Conservation (phyloP, 306 rosid species). For the Fragaria vesca region DNA sequence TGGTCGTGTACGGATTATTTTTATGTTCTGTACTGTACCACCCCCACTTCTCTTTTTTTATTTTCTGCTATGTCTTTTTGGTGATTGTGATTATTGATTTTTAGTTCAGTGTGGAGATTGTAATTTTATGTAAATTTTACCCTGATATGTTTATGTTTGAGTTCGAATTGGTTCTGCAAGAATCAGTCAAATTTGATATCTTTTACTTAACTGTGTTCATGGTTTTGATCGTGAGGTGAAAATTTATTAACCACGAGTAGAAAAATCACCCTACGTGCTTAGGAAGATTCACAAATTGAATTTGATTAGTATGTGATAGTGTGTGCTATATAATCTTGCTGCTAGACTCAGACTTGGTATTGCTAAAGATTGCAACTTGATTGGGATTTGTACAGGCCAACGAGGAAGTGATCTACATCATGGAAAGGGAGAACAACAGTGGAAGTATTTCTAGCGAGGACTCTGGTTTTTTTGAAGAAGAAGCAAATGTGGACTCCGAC, state of each 20-base stretch:
- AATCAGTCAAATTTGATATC: not conserved
- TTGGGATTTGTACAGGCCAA: not conserved
- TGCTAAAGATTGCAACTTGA: not conserved
- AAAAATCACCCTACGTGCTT: not conserved
- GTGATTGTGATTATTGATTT: not conserved
- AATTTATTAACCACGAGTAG: not conserved
- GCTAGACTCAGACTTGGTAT: not conserved
- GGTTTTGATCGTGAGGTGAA: not conserved
- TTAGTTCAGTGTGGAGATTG: not conserved
- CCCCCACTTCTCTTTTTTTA: not conserved
- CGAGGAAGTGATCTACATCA: not conserved
- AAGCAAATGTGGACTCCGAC: not conserved
- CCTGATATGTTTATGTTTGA: not conserved
- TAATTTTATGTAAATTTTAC: not conserved
- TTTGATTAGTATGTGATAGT: not conserved
- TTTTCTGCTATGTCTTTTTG: not conserved
- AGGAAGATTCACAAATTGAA: not conserved
- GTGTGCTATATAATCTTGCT: not conserved
- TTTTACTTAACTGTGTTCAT: not conserved
- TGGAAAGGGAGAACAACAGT: not conserved
- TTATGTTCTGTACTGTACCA: not conserved
- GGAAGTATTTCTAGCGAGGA: not conserved
- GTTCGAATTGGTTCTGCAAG: not conserved
- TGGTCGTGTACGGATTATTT: conserved; percentile 1
- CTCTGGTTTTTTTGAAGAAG: not conserved